Conservation (phyloP, 2,329 filamentous ascomycete genomes). For the Ophiostoma tasmaniense region DNA sequence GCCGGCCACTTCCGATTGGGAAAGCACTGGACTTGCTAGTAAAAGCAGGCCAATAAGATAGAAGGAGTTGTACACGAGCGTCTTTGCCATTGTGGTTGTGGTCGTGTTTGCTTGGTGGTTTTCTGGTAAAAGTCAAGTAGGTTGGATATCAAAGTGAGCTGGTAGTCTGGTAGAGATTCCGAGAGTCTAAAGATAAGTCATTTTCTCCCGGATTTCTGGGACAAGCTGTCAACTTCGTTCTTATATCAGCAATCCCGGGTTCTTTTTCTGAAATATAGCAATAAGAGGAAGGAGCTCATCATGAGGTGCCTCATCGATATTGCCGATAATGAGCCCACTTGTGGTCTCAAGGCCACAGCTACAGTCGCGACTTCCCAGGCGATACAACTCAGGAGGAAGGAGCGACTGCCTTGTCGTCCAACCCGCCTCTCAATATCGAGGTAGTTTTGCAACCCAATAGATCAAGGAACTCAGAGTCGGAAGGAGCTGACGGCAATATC, state of each 20-base stretch:
- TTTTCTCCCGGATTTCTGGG: not conserved
- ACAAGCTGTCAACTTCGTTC: not conserved
- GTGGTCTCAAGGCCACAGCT: not conserved
- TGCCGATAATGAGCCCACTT: not conserved
- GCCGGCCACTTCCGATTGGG: slow-evolving; percentile 9
- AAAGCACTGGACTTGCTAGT: not conserved
- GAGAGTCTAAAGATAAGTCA: not conserved
- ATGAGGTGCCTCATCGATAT: not conserved
- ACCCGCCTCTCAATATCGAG: not conserved
- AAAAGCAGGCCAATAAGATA: not conserved
- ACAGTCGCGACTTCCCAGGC: not conserved
- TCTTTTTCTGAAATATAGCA: not conserved
- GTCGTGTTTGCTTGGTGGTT: not conserved
- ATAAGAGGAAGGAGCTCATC: not conserved
- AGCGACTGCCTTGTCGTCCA: not conserved
- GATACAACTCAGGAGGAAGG: not conserved
- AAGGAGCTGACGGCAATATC: not conserved
- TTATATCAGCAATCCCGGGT: not conserved
- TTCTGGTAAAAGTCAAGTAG: not conserved
- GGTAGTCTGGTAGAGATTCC: not conserved
- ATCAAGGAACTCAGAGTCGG: not conserved
- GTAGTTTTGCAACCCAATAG: not conserved
- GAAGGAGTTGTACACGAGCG: not conserved
- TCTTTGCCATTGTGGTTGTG: not conserved
- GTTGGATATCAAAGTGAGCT: not conserved